Conservation (phyloP, 345 rosid genomes). For the Populus tremula region DNA sequence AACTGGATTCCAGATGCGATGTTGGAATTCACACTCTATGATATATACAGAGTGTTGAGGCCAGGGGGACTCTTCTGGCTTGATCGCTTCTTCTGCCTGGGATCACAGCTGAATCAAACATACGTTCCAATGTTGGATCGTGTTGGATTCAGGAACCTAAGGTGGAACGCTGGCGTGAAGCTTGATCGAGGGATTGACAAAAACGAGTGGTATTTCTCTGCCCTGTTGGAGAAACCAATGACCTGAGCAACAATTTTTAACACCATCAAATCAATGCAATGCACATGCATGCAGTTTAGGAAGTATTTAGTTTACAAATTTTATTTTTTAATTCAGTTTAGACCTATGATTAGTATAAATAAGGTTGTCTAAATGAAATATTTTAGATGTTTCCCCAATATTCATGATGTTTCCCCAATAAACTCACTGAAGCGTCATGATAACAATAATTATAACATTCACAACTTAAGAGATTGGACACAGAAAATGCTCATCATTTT, state of each 20-base stretch:
- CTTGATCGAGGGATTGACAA: constrained; percentile 28
- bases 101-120: constrained; percentile 45
- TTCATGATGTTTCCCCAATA: no score
- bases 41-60: constrained; percentile 48
- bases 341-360: no score
- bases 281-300: not conserved
- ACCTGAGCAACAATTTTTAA: constrained; percentile 11
- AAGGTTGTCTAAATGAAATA: no score
- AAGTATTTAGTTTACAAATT: no score
- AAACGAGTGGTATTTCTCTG: constrained; percentile 50
- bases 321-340: no score
- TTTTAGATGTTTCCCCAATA: no score
- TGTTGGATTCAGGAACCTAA: constrained; percentile 43
- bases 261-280: not conserved
- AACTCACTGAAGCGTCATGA: no score
- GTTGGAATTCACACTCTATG: constrained; percentile 47
- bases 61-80: constrained; percentile 58
- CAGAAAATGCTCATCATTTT: no score
- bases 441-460: not conserved
- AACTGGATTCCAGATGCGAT: constrained; percentile 48
- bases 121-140: constrained; percentile 35
- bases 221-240: constrained; percentile 48
- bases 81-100: constrained; percentile 51
- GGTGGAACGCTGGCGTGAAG: constrained; percentile 45
- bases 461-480: not conserved